These are phyloP conservation scores for Chlamydomonas incerta DNA, from an alignment of 139 green algal genomes.

Conservation along the genomic window DNA sequence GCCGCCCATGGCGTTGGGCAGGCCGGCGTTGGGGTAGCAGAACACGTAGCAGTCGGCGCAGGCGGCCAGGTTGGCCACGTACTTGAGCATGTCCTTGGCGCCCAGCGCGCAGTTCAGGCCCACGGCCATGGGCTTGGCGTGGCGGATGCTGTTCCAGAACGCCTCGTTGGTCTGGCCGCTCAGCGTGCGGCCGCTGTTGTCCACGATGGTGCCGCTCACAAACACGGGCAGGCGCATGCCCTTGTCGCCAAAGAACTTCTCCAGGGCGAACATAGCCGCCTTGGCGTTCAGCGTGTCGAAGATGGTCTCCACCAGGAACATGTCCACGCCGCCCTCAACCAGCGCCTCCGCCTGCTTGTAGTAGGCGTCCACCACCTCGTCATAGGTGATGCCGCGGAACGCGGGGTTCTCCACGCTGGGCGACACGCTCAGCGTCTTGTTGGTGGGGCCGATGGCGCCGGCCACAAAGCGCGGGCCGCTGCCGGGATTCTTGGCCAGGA, in stretches of 20 bases:
- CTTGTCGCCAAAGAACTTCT: slow-evolving; percentile 90
- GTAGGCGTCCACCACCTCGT: slow-evolving; percentile 96
- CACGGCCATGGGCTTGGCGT: slow-evolving; percentile 93
- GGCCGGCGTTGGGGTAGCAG: slow-evolving; percentile 97
- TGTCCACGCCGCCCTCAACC: slow-evolving; percentile 91
- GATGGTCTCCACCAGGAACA: slow-evolving; percentile 99
- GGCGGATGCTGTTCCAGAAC: slow-evolving; percentile 96
- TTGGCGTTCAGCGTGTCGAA: slow-evolving; percentile 99
- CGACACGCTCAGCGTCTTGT: slow-evolving; percentile 96
- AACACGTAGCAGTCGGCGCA: slow-evolving; percentile 96
- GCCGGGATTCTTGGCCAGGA: slow-evolving; percentile 83
- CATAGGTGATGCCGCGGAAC: slow-evolving; percentile 93
- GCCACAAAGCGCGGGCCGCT: slow-evolving; percentile 90
- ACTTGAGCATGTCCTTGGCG: slow-evolving; percentile 94
- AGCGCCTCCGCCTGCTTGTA: slow-evolving; percentile 91
- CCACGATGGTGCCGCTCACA: slow-evolving; percentile 96
- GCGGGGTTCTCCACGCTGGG: slow-evolving; percentile 98
- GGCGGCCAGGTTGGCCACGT: slow-evolving; percentile 91
- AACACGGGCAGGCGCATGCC: slow-evolving; percentile 92
- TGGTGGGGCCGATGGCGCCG: slow-evolving; percentile 96
- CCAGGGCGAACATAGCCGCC: slow-evolving; percentile 94
- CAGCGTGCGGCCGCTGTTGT: slow-evolving; percentile 95
- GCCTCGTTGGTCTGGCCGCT: slow-evolving; percentile 98
- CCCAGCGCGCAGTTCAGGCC: slow-evolving; percentile 98
- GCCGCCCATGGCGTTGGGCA: slow-evolving; percentile 98